Conservation (phyloP, 768 basidiomycete species). For the Lentinula sp. region DNA sequence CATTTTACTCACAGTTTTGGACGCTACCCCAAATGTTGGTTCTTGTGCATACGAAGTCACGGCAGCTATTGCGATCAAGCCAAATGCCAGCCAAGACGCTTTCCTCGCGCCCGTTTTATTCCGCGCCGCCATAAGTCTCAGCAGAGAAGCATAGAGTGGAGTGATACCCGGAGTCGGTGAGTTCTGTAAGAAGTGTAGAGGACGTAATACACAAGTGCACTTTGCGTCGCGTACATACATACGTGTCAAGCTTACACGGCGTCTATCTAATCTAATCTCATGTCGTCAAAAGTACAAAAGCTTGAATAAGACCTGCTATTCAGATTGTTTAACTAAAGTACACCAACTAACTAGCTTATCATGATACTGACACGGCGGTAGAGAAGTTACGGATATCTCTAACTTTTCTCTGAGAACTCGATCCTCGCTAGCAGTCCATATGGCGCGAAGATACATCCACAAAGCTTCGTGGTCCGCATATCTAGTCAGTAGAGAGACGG, state of each 20-base stretch:
- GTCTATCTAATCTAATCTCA: conserved; percentile 4
- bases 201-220: neutral
- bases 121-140: conserved; percentile 11
- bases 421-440: neutral
- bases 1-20: neutral
- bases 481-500: conserved; percentile 36
- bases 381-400: neutral
- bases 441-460: conserved; percentile 52
- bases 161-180: neutral
- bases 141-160: conserved; percentile 8
- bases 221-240: neutral
- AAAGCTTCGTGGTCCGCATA: conserved; percentile 59
- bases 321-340: neutral
- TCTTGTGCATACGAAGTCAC: conserved; percentile 39
- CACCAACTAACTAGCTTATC: neutral
- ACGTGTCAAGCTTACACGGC: conserved; percentile 1
- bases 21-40: neutral
- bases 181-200: neutral
- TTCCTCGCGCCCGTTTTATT: conserved; percentile 31
- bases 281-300: no score
- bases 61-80: conserved; percentile 45
- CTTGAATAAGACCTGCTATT: neutral
- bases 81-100: conserved; percentile 57
- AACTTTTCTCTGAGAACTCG: neutral
- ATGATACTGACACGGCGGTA: neutral